Evolutionary conservation across 768 basidiomycete species (phyloP).

Genomic region (Collybiopsis luxurians): DNA sequence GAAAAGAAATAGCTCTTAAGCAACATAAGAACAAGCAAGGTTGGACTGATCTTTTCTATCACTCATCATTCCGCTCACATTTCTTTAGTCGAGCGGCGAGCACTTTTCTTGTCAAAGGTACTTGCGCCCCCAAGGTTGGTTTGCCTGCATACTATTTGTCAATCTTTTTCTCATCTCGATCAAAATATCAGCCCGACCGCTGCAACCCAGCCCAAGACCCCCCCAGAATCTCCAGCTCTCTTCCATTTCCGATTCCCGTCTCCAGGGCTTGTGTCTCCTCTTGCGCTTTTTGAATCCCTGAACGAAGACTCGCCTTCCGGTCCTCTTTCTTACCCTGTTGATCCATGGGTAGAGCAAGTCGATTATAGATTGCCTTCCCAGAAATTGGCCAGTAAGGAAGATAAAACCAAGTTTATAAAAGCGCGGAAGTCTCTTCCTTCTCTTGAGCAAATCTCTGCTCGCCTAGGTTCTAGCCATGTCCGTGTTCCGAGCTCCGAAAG

Average conservation of each 20-base stretch:
- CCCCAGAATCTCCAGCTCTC: slow-evolving; percentile 67
- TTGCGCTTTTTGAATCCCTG: slow-evolving; percentile 54
- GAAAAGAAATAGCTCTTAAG: slow-evolving; percentile 73
- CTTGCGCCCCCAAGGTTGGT: slow-evolving; percentile 54
- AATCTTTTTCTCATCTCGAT: no score
- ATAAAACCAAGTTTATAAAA: slow-evolving; percentile 6
- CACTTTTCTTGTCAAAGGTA: slow-evolving; percentile 72
- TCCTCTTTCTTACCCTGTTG: slow-evolving; percentile 20
- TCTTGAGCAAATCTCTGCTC: slow-evolving; percentile 74
- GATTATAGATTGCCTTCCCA: slow-evolving; percentile 49
- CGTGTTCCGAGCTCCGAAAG: slow-evolving; percentile 19
- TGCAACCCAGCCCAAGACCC: slow-evolving; percentile 55
- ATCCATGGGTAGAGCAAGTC: slow-evolving; percentile 66
- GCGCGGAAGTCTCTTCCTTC: slow-evolving; percentile 49
- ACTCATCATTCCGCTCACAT: slow-evolving; percentile 4
- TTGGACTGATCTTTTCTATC: slow-evolving; percentile 23
- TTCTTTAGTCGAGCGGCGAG: slow-evolving; percentile 65
- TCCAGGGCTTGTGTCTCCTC: slow-evolving; percentile 61
- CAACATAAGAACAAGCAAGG: slow-evolving; percentile 73
- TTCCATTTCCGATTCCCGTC: slow-evolving; percentile 71
- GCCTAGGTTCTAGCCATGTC: slow-evolving; percentile 39
- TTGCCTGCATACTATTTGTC: no score
- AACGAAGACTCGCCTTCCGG: slow-evolving; percentile 29
- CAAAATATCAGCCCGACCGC: slow-evolving; percentile 37
- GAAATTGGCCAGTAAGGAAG: slow-evolving; percentile 9